Evolutionary conservation across 2,329 filamentous ascomycete species (phyloP).

Genomic region (Blastomyces percursus): DNA sequence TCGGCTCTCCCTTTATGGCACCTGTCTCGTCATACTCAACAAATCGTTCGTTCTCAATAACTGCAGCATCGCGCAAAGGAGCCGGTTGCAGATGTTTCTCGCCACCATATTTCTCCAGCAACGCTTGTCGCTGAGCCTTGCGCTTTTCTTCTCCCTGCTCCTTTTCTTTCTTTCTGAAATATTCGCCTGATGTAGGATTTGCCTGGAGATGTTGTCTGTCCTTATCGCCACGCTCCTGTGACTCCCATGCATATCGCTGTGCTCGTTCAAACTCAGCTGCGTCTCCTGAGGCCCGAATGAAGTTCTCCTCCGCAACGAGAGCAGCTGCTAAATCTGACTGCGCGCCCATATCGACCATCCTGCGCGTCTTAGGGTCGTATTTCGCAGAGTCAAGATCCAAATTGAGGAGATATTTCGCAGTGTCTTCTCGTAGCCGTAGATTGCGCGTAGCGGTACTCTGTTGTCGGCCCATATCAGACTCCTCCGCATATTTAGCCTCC

Average conservation of each 20-base stretch:
- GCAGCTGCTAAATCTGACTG: slow-evolving; percentile 69
- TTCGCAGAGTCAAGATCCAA: slow-evolving; percentile 92
- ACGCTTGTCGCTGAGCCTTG: slow-evolving; percentile 54
- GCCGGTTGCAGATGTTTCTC: slow-evolving; percentile 52
- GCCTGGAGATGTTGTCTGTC: slow-evolving; percentile 84
- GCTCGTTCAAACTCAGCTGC: slow-evolving; percentile 86
- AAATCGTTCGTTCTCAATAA: slow-evolving; percentile 74
- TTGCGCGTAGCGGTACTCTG: slow-evolving; percentile 86
- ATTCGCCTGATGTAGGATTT: slow-evolving; percentile 87
- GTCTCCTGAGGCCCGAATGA: slow-evolving; percentile 77
- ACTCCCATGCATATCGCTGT: slow-evolving; percentile 87
- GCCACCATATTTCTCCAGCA: slow-evolving; percentile 74
- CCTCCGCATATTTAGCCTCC: slow-evolving; percentile 68
- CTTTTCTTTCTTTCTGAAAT: slow-evolving; percentile 66
- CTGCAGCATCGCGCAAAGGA: slow-evolving; percentile 53
- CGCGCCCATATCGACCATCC: slow-evolving; percentile 76
- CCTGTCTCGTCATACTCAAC: slow-evolving; percentile 92
- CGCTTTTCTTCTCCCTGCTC: slow-evolving; percentile 62
- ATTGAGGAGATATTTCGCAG: slow-evolving; percentile 90
- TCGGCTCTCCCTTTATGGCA: slow-evolving; percentile 74
- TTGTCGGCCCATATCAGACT: slow-evolving; percentile 91
- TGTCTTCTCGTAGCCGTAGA: slow-evolving; percentile 86
- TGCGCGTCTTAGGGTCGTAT: slow-evolving; percentile 92
- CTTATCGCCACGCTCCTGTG: slow-evolving; percentile 69
- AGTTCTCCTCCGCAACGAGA: slow-evolving; percentile 85